These are phyloP conservation scores for Metarhizium rileyi DNA, from an alignment of 2,329 filamentous ascomycete species.

Conservation along the genomic window DNA sequence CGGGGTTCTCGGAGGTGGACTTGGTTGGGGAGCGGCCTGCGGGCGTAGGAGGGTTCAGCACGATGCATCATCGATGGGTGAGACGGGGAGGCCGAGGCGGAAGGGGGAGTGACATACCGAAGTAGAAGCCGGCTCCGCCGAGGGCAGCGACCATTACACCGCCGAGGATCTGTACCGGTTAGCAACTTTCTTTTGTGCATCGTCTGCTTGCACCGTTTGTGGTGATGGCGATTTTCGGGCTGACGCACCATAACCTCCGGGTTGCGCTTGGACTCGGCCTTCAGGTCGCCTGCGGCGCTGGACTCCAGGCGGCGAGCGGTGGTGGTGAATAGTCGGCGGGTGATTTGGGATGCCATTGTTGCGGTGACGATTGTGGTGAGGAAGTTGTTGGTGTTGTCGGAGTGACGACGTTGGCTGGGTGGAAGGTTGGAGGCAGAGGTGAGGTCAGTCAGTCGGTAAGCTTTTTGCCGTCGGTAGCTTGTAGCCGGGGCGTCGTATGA, in stretches of 20 bases:
- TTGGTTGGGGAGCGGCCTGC: conserved; percentile 75
- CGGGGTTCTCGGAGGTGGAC: conserved; percentile 68
- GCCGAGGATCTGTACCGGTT: conserved; percentile 61
- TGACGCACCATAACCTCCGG: conserved; percentile 35
- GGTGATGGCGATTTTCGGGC: neutral
- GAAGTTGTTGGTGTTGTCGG: conserved; percentile 9
- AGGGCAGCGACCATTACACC: conserved; percentile 86
- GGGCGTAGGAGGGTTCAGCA: neutral
- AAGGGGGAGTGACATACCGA: conserved; percentile 56
- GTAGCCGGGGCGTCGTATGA: conserved; percentile 1
- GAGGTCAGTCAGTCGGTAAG: neutral
- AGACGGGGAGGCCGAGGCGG: neutral
- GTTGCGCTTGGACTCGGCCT: conserved; percentile 48
- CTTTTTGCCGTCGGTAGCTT: neutral
- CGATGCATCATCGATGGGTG: neutral
- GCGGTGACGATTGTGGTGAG: conserved; percentile 9
- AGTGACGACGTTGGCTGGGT: neutral
- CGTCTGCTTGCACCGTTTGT: conserved; percentile 2
- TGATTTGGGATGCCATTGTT: conserved; percentile 47
- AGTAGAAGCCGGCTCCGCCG: conserved; percentile 81
- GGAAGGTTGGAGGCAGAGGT: neutral
- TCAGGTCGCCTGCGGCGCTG: conserved; percentile 39
- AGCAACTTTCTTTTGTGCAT: neutral
- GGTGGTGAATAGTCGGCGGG: conserved; percentile 47
- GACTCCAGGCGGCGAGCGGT: conserved; percentile 40